These are phyloP conservation scores for Capronia americana DNA, from an alignment of 2,329 filamentous ascomycete genomes.

Conservation along the genomic window DNA sequence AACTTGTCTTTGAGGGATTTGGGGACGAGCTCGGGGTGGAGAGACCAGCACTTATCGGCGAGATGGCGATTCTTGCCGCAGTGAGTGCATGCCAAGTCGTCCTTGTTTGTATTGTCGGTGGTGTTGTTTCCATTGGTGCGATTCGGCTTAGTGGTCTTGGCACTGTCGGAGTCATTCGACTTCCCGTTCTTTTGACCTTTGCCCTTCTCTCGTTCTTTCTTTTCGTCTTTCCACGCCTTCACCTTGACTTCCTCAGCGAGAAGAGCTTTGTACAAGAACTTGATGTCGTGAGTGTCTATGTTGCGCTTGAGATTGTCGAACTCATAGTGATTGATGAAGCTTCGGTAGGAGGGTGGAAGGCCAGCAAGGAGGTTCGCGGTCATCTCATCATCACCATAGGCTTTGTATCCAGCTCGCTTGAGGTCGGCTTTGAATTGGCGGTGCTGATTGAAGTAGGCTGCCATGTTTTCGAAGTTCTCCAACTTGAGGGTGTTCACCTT, in stretches of 20 bases:
- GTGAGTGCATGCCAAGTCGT: background rate
- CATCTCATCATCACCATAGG: background rate
- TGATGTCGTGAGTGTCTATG: conserved; percentile 1
- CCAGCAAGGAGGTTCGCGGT: conserved; percentile 6
- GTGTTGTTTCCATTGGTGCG: conserved; percentile 14
- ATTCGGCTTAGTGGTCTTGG: no score
- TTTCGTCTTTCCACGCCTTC: background rate
- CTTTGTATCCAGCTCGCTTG: conserved; percentile 4
- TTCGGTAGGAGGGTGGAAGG: background rate
- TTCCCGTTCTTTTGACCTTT: background rate
- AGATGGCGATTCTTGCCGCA: conserved; percentile 5
- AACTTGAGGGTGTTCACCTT: conserved; percentile 8
- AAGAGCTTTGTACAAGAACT: conserved; percentile 8
- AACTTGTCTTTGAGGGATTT: conserved; percentile 6
- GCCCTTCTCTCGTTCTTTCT: conserved; percentile 5
- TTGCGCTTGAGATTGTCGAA: background rate
- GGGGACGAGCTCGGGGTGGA: background rate
- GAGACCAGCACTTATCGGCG: conserved; percentile 3
- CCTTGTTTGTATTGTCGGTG: background rate
- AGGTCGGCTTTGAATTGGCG: conserved; percentile 21
- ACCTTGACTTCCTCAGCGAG: conserved; percentile 9
- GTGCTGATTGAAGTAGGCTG: conserved; percentile 12
- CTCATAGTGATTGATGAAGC: conserved; percentile 16
- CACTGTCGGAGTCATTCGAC: no score
- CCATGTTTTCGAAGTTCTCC: conserved; percentile 2